Conservation (phyloP, 768 basidiomycete species). For the Hydnum rufescens region DNA sequence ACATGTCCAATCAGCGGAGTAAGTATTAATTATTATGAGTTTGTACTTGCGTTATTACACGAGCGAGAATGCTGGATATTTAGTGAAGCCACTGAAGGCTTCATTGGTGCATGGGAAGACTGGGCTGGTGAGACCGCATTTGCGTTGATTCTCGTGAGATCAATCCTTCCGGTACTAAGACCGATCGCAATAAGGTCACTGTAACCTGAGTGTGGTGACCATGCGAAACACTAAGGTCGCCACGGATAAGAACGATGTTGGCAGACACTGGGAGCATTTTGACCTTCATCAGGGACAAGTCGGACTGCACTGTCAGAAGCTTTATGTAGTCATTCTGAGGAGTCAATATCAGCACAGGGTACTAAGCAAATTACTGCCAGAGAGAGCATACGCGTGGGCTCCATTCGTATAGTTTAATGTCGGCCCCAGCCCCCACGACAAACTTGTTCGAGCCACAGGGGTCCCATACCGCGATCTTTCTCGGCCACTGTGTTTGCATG, state of each 20-base stretch:
- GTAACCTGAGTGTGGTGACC: slow-evolving; percentile 11
- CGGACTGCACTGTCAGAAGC: slow-evolving; percentile 5
- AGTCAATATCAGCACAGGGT: background rate
- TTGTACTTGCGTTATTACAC: background rate
- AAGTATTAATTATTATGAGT: no score
- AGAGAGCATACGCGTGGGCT: slow-evolving; percentile 1
- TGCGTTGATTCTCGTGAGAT: slow-evolving; percentile 7
- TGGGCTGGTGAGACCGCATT: background rate
- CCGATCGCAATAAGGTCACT: slow-evolving; percentile 11
- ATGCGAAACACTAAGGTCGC: slow-evolving; percentile 9
- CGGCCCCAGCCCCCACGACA: slow-evolving; percentile 1
- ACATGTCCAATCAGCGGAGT: background rate
- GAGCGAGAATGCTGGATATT: background rate
- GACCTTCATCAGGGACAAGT: slow-evolving; percentile 7
- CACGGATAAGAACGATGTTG: background rate
- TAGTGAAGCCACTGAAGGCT: background rate
- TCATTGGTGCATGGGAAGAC: background rate
- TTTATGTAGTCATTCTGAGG: slow-evolving; percentile 4
- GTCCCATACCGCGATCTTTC: background rate
- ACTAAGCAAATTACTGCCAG: background rate
- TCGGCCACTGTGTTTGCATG: background rate
- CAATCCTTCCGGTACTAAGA: slow-evolving; percentile 8
- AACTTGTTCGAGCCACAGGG: slow-evolving; percentile 8
- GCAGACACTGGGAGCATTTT: background rate
- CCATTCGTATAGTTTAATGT: slow-evolving; percentile 9